Evolutionary conservation across 768 basidiomycete genomes (phyloP), one percentile per base, ranked within the genome.

Genomic region (Leucocoprinus sp.): DNA sequence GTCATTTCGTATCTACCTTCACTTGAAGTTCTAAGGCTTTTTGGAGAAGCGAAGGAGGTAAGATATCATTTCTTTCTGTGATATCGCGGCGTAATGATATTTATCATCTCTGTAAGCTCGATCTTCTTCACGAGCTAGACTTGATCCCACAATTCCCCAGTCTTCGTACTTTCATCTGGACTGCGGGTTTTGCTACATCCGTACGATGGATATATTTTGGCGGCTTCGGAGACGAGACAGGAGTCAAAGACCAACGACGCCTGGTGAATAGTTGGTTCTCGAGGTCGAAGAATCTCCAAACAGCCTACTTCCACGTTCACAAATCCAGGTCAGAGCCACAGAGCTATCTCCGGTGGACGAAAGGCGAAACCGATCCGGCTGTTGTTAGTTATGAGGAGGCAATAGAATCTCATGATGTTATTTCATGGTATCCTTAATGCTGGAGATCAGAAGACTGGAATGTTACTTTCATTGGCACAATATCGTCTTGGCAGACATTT

Each of bases 341-440:
- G 28, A 0, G 6, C 5, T 43, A 43, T 43, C 17, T 34, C 11
- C 33, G 33, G 14, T 43, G 42, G 42, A 35, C 22, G 23, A 9
- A 33, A 1, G 42, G 33, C 5, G 33, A 23, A 14, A 23, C 22
- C 3, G 42, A 17, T 17, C 42, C 42, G 14, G n/a, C 4, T 11
- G 8, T 19, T 0, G 42, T 35, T 9, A 23, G 11, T 11, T 23
- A 19, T 22, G 11, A 23, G 2, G 42, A 43, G 21, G 42, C 42
- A 8, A 19, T 43, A n/a, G n/a, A 19, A 2, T 34, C 42, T 18
- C 42, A 43, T 35, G 42, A 15, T 6, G 42, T 43, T 15, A 33
- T 43, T 24, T 14, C 42, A 23, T 43, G 42, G 42, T 43, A 43
- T n/a, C 24, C 42, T 24, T 43, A 17, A 12, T n/a, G n/a, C n/a